phyloP scores from a whole-genome alignment of 257 asterid species.

The Scutellaria baicalensis region DNA sequence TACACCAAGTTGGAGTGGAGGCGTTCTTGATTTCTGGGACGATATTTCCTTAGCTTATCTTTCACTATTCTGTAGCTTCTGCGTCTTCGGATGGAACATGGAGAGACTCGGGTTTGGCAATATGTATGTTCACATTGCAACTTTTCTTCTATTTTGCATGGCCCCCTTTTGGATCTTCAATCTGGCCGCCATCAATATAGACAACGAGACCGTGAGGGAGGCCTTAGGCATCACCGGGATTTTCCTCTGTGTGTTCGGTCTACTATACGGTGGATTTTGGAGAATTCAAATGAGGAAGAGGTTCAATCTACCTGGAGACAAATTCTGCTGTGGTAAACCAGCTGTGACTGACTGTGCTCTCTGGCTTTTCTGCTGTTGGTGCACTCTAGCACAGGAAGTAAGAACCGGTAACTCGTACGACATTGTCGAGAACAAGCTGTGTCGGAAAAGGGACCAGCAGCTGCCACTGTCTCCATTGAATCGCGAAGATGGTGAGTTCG shows the following conservation, averaged over 20 bases:
- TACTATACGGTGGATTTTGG: constrained; percentile 93
- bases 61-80: constrained; percentile 74
- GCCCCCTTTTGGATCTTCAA: constrained; percentile 90
- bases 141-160: constrained; percentile 78
- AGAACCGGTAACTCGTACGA: constrained; percentile 79
- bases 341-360: constrained; percentile 60
- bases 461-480: constrained; percentile 39
- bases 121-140: constrained; percentile 88
- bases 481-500: constrained; percentile 51
- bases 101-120: constrained; percentile 91
- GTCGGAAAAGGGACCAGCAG: constrained; percentile 22
- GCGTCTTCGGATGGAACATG: constrained; percentile 98
- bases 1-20: constrained; percentile 78
- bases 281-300: constrained; percentile 89
- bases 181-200: constrained; percentile 74
- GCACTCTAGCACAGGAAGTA: constrained; percentile 83
- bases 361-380: constrained; percentile 96
- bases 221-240: constrained; percentile 66
- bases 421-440: constrained; percentile 64
- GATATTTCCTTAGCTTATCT: constrained; percentile 84
- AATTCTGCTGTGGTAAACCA: constrained; percentile 54
- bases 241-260: constrained; percentile 71
- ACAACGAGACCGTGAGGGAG: constrained; percentile 57
- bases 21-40: constrained; percentile 81
- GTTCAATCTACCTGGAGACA: constrained; percentile 61